Evolutionary conservation across 2,329 filamentous ascomycete genomes (phyloP).

Genomic region (Claviceps capensis): DNA sequence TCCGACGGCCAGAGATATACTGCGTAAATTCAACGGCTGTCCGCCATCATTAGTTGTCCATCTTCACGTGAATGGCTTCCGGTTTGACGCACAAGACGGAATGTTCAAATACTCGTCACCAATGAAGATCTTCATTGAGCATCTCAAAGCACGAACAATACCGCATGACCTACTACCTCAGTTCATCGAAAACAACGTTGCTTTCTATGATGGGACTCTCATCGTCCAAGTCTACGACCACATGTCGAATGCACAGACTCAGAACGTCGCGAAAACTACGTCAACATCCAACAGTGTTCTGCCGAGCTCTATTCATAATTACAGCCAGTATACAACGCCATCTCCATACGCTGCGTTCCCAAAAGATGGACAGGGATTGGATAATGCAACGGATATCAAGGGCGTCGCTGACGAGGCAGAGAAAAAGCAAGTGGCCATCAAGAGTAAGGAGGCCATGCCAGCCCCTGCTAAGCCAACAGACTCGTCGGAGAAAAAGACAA

Average conservation of each 20-base stretch:
- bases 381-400: conserved; percentile 18
- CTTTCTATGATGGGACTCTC: conserved; percentile 87
- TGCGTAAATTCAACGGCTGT: conserved; percentile 64
- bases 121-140: conserved; percentile 70
- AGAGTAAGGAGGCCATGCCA: conserved; percentile 47
- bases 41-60: conserved; percentile 79
- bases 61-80: conserved; percentile 72
- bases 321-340: conserved; percentile 79
- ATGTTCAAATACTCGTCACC: conserved; percentile 87
- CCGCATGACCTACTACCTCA: conserved; percentile 82
- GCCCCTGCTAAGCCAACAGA: conserved; percentile 35
- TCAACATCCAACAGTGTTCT: conserved; percentile 47
- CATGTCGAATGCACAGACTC: conserved; percentile 47
- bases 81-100: conserved; percentile 87
- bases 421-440: conserved; percentile 17
- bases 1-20: conserved; percentile 59
- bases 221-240: conserved; percentile 93
- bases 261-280: conserved; percentile 38
- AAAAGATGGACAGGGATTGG: conserved; percentile 34
- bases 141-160: conserved; percentile 61
- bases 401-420: conserved; percentile 19
- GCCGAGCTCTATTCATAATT: conserved; percentile 82
- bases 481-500: conserved; percentile 18
- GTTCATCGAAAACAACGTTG: conserved; percentile 55
- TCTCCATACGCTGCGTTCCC: conserved; percentile 74